Base-by-base conservation (phyloP, 2,329 filamentous ascomycete genomes). In the Rhytidhysteron rufulum region DNA sequence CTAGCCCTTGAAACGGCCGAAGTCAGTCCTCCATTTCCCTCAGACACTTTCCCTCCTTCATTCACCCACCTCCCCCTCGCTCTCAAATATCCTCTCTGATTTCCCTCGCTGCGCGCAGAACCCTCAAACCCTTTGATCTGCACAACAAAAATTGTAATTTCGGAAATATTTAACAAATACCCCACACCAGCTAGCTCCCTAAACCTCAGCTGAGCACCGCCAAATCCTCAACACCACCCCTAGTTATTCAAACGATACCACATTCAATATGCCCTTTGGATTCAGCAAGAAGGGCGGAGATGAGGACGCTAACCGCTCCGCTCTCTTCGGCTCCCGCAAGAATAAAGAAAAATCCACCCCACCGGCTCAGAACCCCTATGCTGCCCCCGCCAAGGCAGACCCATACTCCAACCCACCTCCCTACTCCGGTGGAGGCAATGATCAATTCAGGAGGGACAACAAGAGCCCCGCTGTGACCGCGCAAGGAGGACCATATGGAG, bases 261-360 rank as follows among this genome's bases (percentile, higher is more conserved):
- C 31, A 17, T 34, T 43, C 42, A 58, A 31, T 27, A 71, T 71
- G 69, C 54, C 56, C 39, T 69, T 71, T 55, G 68, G 70, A 29
- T 69, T 79, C 51, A 62, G 69, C 46, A 78, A 77, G 50, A 81
- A 80, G 58, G 72, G 69, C 46, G 70, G 70, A 44, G 73, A 67
- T 54, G 76, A 76, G 48, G 73, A 75, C 34, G 68, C 76, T 43
- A 72, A 69, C 59, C 75, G 78, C 60, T 68, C 67, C 41, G 75
- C 77, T n/a, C 74, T 83, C 22, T 82, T 83, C 52, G 77, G 78
- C 48, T 69, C 68, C 49, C 68, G 73, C 48, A 80, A 78, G 60
- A 71, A 68, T 17, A 48, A 49, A 47, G 57, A 59, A 50, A 79
- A 79, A 59, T 72, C 69, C 40, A 67, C 75, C 20, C 68, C 71